Conservation (phyloP, 2,329 filamentous ascomycete species). For the Penicillium capsulatum region DNA sequence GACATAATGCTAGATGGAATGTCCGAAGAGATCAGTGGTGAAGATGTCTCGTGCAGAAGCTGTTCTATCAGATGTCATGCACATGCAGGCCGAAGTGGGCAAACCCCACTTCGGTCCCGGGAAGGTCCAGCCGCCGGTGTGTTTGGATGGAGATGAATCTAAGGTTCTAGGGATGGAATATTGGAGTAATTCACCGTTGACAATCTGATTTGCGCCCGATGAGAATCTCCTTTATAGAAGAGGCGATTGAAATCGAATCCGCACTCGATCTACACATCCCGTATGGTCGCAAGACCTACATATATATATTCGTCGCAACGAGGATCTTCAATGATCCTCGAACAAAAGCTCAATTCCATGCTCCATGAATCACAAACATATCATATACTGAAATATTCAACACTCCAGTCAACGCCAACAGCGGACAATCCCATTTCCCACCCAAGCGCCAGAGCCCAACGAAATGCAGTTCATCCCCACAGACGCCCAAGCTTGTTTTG, state of each 20-base stretch:
- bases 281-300: too few species aligned
- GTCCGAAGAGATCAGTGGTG: not conserved
- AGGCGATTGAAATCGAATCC: too few species aligned
- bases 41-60: not conserved
- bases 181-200: not conserved
- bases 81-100: constrained; percentile 11
- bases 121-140: constrained; percentile 24
- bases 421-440: constrained; percentile 1
- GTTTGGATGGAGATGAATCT: too few species aligned
- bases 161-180: too few species aligned
- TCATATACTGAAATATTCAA: too few species aligned
- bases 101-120: constrained; percentile 1
- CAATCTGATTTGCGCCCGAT: too few species aligned
- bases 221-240: too few species aligned
- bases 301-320: too few species aligned
- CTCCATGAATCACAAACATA: too few species aligned
- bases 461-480: not conserved
- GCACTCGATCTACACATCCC: too few species aligned
- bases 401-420: not conserved
- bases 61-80: constrained; percentile 12
- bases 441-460: constrained; percentile 8
- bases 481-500: constrained; percentile 9
- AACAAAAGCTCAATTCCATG: not conserved
- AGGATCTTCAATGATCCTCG: not conserved
- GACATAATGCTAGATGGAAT: constrained; percentile 24